Evolutionary conservation across 2,329 filamentous ascomycete genomes (phyloP), one percentile per base, ranked within the genome.

Genomic region (Penicillium sp.): DNA sequence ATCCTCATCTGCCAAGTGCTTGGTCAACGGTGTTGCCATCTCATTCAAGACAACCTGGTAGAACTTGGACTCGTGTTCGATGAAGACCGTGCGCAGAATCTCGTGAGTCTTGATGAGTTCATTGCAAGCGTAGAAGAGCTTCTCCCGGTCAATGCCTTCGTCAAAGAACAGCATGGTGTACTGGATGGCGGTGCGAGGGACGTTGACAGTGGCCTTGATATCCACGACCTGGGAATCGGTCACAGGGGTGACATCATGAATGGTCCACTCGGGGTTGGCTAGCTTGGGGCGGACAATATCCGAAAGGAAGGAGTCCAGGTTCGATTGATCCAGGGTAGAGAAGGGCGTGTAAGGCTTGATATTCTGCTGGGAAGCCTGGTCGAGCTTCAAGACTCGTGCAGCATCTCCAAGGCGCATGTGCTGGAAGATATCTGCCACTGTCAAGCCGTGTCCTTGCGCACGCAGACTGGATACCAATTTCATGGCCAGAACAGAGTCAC

Each of bases 91-190:
- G 19, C 85, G 82, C 5, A 89, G 74, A 33, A 89, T 85, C 60
- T 88, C 85, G 67, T 88, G 85, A 26, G 75, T 75, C 2, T 76
- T 69, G 1, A 88, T 80, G 4, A 89, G 78, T 6, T 83, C 57
- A 10, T 62, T 59, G 55, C 72, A 75, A 16, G 71, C 66, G 7
- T 57, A 49, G 43, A 81, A 69, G 21, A 89, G 73, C 29, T 73
- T 77, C 3, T 72, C 64, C 1, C 69, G 66, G 61, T 88, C 75
- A 13, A 88, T 74, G 0, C 65, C 60, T 0, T 73, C 73, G 10
- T 82, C 76, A 55, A 89, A 82, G 69, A 85, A 83, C 65, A 89
- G 79, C 57, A 87, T 78, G 59, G 86, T 85, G 64, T 89, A 89
- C 14, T 86, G 83, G 1, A 84, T 73, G 0, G 86, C 88, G 66